Percentiles rank a stretch among this genome's conserved stretches.
phyloP scores from a whole-genome alignment of 2,329 filamentous ascomycete species.

The Septoria petroselini region DNA sequence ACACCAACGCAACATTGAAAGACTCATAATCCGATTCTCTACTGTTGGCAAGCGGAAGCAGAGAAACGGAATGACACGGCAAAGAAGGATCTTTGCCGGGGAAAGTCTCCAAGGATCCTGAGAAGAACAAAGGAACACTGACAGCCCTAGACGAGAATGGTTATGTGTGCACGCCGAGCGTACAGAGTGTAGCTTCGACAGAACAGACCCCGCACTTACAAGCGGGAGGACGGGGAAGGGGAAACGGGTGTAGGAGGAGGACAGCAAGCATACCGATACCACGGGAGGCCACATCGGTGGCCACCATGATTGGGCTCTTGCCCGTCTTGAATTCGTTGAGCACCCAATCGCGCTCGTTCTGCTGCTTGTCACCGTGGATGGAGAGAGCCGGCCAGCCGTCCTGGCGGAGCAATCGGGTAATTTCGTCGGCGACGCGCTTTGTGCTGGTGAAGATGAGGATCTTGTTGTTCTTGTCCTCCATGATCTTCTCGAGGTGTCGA shows the following conservation, averaged over 20 bases:
- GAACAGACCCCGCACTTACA: constrained; percentile 61
- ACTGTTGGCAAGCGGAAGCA: constrained; percentile 67
- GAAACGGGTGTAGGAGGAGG: constrained; percentile 37
- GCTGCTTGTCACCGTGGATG: constrained; percentile 98
- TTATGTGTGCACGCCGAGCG: constrained; percentile 84
- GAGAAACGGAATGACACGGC: constrained; percentile 68
- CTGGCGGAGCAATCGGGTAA: constrained; percentile 93
- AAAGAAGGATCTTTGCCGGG: constrained; percentile 38
- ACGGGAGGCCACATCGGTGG: constrained; percentile 98
- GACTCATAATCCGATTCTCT: constrained; percentile 68
- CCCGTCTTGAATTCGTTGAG: constrained; percentile 99
- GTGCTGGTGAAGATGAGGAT: constrained; percentile 84
- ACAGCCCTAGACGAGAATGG: constrained; percentile 75
- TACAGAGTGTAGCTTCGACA: constrained; percentile 77
- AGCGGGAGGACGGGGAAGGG: constrained; percentile 39
- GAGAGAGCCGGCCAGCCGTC: constrained; percentile 97
- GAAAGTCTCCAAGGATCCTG: constrained; percentile 80
- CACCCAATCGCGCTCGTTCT: constrained; percentile 99
- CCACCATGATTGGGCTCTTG: constrained; percentile 99
- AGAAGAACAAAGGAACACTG: constrained; percentile 80
- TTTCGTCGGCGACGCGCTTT: constrained; percentile 94
- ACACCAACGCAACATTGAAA: constrained; percentile 56
- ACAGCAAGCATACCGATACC: constrained; percentile 97
- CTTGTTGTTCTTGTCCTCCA: constrained; percentile 96
- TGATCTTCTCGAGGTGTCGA: constrained; percentile 95